Evolutionary conservation across 139 green algal genomes (phyloP), one percentile per base, ranked within the genome.

Genomic region (Chlamydomonas sp.): DNA sequence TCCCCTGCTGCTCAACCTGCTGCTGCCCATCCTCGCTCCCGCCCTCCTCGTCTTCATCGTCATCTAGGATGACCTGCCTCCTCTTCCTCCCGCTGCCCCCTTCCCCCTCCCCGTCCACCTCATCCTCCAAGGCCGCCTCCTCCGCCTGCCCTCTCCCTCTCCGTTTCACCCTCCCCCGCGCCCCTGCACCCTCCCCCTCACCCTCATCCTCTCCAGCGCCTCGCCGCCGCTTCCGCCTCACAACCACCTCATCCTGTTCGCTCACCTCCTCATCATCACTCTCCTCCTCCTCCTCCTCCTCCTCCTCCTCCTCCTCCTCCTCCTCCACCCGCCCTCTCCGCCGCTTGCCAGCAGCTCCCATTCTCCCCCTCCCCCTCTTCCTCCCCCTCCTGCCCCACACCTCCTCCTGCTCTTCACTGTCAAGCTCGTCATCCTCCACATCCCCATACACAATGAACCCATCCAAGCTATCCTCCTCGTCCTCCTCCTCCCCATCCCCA

Each of bases 401-500:
- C 5, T 83, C 78, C 78, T 73, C 78, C 2, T 61, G 63, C 31
- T 80, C 20, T 57, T n/a, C 58, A 7, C 31, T n/a, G 9, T 9
- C 64, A 16, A 16, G 9, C 10, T 5, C 31, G 63, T 84, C 79
- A 1, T 64, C 80, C 4, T 72, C 81, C 14, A 71, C 69, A 2
- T 69, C 81, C 15, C 20, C 81, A 7, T 78, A 59, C 9, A 79
- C 68, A 5, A 86, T 79, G 69, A 86, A 86, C 12, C 69, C 81
- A 4, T 79, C 81, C 60, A 86, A 62, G 80, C 66, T 78, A 67
- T 85, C 75, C 57, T 63, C 57, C 5, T 31, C 9, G 4, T 79
- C 58, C n/a, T 86, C 81, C 59, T 79, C 81, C 12, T 69, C 80
- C 67, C 79, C 81, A n/a, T 86, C 81, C 17, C 31, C 31, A 49